These are phyloP conservation scores for Amanita thiersii DNA, from an alignment of 768 basidiomycete genomes.

Conservation along the genomic window DNA sequence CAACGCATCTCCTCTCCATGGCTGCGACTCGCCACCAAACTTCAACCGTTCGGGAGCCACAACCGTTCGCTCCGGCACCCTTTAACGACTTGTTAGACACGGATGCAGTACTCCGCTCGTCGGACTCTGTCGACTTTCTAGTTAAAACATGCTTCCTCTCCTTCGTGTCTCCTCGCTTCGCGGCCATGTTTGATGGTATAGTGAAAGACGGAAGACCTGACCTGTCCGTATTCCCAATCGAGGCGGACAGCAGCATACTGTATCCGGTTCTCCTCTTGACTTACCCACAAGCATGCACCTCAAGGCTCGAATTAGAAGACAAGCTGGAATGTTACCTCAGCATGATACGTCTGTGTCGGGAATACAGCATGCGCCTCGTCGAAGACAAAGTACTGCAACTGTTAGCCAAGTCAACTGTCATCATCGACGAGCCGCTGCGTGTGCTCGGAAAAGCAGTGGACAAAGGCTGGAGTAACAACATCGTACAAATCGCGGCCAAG, in stretches of 20 bases:
- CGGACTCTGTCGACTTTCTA: too few relatives aligned
- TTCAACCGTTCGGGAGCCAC: too few relatives aligned
- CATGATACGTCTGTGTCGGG: too few relatives aligned
- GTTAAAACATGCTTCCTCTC: slow-evolving; percentile 18
- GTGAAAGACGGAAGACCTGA: background rate
- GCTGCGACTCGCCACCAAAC: too few relatives aligned
- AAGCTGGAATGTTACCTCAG: background rate
- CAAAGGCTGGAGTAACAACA: slow-evolving; percentile 2
- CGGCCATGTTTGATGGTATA: slow-evolving; percentile 23
- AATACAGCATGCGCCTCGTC: background rate
- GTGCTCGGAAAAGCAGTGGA: background rate
- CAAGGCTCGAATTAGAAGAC: too few relatives aligned
- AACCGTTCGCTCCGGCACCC: too few relatives aligned
- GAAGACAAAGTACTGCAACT: background rate
- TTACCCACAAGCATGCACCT: too few relatives aligned
- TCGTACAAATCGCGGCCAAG: too few relatives aligned
- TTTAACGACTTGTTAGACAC: too few relatives aligned
- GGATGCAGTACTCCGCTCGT: too few relatives aligned
- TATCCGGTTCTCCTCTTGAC: slow-evolving; percentile 7
- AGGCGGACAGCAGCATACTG: slow-evolving; percentile 8
- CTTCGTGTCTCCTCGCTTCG: slow-evolving; percentile 21
- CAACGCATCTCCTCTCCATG: too few relatives aligned
- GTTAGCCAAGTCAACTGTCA: background rate
- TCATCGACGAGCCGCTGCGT: background rate
- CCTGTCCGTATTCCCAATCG: slow-evolving; percentile 6